Conservation (phyloP, 2,329 filamentous ascomycete species). For the Penicillium sp. region DNA sequence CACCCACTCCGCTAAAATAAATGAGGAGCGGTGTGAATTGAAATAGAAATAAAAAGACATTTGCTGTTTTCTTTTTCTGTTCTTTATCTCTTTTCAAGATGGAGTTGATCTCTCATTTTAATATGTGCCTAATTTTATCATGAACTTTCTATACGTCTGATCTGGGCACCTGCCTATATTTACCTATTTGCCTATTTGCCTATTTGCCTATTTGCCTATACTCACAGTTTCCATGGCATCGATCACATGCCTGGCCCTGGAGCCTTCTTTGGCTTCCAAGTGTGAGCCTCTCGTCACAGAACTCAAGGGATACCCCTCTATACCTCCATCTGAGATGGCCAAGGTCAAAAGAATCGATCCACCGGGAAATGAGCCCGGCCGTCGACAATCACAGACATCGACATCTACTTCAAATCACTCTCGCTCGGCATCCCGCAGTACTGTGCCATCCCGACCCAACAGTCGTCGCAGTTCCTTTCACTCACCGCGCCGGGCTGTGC, state of each 20-base stretch:
- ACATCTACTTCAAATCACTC: slow-evolving; percentile 31
- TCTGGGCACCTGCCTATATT: slow-evolving; percentile 2
- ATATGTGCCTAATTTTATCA: slow-evolving; percentile 16
- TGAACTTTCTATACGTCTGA: neutral
- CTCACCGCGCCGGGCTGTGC: slow-evolving; percentile 29
- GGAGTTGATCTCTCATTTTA: slow-evolving; percentile 12
- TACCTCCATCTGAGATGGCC: slow-evolving; percentile 15
- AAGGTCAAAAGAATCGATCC: slow-evolving; percentile 16
- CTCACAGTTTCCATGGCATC: slow-evolving; percentile 18
- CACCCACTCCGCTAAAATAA: slow-evolving; percentile 10
- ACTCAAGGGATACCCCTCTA: slow-evolving; percentile 11
- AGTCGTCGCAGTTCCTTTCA: slow-evolving; percentile 30
- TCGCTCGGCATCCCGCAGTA: slow-evolving; percentile 36
- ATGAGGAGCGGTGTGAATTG: slow-evolving; percentile 15
- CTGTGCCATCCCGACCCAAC: slow-evolving; percentile 27
- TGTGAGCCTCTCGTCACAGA: slow-evolving; percentile 14
- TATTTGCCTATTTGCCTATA: too few species aligned
- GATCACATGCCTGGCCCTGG: slow-evolving; percentile 30
- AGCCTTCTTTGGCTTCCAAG: slow-evolving; percentile 12
- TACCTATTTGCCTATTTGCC: too few species aligned
- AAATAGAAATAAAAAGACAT: neutral
- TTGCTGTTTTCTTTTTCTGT: neutral
- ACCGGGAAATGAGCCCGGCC: slow-evolving; percentile 2
- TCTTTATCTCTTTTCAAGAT: slow-evolving; percentile 2
- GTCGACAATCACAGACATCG: slow-evolving; percentile 27